phyloP scores from a whole-genome alignment of 805 yeast species.

The Saccharomycopsis javanensis region DNA sequence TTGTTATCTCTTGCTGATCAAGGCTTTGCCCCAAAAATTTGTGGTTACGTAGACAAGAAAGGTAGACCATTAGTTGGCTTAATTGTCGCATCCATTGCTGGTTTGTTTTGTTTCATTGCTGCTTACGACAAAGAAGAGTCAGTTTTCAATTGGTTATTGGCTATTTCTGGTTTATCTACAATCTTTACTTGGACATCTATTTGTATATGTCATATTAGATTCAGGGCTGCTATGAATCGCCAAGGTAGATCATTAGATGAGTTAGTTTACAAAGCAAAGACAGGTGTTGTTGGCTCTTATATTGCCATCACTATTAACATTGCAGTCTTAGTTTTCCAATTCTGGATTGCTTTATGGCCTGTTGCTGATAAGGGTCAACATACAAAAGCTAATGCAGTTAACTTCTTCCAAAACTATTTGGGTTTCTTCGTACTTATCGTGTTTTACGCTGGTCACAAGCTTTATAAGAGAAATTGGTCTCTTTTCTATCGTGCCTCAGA shows the following conservation, averaged over 20 bases:
- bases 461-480: conserved; percentile 32
- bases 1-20: conserved; percentile 46
- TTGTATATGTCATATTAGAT: conserved; percentile 46
- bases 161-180: conserved; percentile 53
- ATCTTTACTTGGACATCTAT: conserved; percentile 55
- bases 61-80: conserved; percentile 57
- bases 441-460: conserved; percentile 39
- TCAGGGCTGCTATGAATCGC: conserved; percentile 46
- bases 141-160: conserved; percentile 56
- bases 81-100: conserved; percentile 41
- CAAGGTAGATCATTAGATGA: conserved; percentile 45
- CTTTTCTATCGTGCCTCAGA: conserved; percentile 30
- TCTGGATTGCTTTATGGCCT: conserved; percentile 60
- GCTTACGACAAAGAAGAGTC: conserved; percentile 46
- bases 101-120: conserved; percentile 57
- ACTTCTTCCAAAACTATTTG: conserved; percentile 44
- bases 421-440: conserved; percentile 38
- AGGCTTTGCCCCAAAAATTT: conserved; percentile 47
- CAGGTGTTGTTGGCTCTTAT: conserved; percentile 46
- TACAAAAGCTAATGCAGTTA: conserved; percentile 31
- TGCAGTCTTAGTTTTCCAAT: conserved; percentile 47
- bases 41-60: conserved; percentile 44
- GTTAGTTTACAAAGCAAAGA: conserved; percentile 43
- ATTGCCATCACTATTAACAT: conserved; percentile 40
- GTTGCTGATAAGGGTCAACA: conserved; percentile 30